Evolutionary conservation across 345 rosid species (phyloP).

Genomic region (Barbarea vulgaris): DNA sequence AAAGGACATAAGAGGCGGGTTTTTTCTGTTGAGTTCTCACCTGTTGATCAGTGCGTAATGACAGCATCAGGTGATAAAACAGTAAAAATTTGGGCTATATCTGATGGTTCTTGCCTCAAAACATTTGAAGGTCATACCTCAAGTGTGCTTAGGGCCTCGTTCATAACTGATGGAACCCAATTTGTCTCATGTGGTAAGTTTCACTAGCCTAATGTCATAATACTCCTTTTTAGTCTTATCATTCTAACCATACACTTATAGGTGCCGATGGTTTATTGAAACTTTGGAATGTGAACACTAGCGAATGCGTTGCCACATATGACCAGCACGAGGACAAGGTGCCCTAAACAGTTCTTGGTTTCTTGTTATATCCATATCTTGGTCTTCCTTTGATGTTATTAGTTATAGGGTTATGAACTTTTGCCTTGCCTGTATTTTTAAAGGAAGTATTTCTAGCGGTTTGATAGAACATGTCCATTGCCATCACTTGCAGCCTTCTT

Average conservation of each 20-base stretch:
- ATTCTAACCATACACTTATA: slow-evolving; percentile 39
- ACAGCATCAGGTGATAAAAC: slow-evolving; percentile 97
- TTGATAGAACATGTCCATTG: slow-evolving; percentile 12
- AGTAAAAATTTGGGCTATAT: slow-evolving; percentile 85
- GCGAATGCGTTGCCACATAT: slow-evolving; percentile 89
- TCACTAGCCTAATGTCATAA: slow-evolving; percentile 15
- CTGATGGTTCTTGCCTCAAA: slow-evolving; percentile 92
- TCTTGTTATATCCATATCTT: slow-evolving; percentile 8
- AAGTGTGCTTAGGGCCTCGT: slow-evolving; percentile 86
- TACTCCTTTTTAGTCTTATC: slow-evolving; percentile 14
- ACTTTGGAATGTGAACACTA: slow-evolving; percentile 83
- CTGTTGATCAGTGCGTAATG: slow-evolving; percentile 92
- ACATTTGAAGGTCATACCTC: slow-evolving; percentile 97
- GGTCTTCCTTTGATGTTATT: slow-evolving; percentile 9
- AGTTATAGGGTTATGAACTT: background rate
- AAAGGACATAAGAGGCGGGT: slow-evolving; percentile 93
- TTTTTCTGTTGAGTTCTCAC: slow-evolving; percentile 98
- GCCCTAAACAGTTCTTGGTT: slow-evolving; percentile 15
- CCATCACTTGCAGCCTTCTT: background rate
- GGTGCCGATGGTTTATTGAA: slow-evolving; percentile 98
- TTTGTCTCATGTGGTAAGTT: slow-evolving; percentile 88
- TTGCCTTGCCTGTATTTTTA: background rate
- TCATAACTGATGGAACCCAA: slow-evolving; percentile 86
- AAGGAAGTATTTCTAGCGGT: slow-evolving; percentile 5
- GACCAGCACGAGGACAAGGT: slow-evolving; percentile 98